Percentiles rank a stretch among this genome's conserved stretches.
Evolutionary conservation across 2,329 filamentous ascomycete species (phyloP).

Genomic region (Diaporthe velutina): DNA sequence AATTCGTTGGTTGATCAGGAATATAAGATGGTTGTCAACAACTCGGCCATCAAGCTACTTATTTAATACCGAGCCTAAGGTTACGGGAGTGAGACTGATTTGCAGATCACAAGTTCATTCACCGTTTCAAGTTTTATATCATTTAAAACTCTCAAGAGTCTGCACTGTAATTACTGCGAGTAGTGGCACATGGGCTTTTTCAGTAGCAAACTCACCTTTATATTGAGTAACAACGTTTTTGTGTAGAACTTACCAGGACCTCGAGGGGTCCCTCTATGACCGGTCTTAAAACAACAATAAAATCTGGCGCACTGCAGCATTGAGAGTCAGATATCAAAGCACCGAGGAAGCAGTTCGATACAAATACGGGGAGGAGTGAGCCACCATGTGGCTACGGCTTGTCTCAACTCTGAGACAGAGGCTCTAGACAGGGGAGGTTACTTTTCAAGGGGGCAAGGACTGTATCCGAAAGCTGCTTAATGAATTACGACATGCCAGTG

Average conservation of each 20-base stretch:
- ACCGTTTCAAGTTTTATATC: not conserved
- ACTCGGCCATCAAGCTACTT: not conserved
- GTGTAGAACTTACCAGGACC: not conserved
- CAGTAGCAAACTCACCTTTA: not conserved
- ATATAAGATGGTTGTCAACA: not conserved
- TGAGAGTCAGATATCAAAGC: not conserved
- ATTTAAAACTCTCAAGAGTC: not conserved
- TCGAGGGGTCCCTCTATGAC: not conserved
- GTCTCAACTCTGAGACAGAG: too few species aligned
- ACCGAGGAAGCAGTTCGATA: too few species aligned
- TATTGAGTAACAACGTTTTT: not conserved
- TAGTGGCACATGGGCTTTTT: not conserved
- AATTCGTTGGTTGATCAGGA: not conserved
- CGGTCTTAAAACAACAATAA: not conserved
- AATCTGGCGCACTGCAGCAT: not conserved
- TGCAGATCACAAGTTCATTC: not conserved
- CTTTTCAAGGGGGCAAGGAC: too few species aligned
- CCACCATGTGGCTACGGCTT: too few species aligned
- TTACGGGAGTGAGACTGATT: not conserved
- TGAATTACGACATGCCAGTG: too few species aligned
- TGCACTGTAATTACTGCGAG: not conserved
- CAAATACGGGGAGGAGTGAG: too few species aligned
- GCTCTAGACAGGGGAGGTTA: too few species aligned
- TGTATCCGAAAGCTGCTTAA: too few species aligned
- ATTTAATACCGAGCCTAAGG: not conserved